Conservation (phyloP, 2,329 filamentous ascomycete genomes). For the Cercospora beticola region DNA sequence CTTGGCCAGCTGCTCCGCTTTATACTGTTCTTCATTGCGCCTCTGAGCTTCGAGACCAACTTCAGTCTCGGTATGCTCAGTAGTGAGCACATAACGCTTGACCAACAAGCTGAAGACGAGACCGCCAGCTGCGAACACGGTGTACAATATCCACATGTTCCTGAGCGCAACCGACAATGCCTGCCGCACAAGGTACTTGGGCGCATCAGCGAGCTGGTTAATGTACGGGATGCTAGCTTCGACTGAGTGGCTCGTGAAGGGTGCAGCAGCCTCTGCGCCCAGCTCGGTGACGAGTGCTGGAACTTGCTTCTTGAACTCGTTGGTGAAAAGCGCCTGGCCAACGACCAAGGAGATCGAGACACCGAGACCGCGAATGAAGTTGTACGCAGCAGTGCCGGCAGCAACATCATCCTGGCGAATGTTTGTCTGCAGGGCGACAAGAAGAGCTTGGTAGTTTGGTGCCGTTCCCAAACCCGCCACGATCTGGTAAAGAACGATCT, state of each 20-base stretch:
- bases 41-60: background rate
- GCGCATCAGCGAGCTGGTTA: background rate
- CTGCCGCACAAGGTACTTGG: background rate
- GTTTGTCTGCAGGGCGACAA: background rate
- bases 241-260: background rate
- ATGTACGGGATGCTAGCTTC: background rate
- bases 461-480: background rate
- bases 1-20: background rate
- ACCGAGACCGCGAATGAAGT: background rate
- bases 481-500: background rate
- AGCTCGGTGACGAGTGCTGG: background rate
- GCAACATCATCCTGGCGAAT: background rate
- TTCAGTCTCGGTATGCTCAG: background rate
- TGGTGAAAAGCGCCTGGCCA: background rate
- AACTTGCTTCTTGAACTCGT: background rate
- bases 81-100: background rate
- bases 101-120: conserved; percentile 1
- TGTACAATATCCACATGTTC: background rate
- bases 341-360: background rate
- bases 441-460: background rate
- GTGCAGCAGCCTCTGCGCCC: background rate
- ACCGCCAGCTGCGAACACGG: background rate
- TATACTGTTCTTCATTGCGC: conserved; percentile 1
- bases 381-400: background rate
- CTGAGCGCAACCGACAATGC: background rate